A percentile compares a stretch with the other conserved stretches of the same genome.
Evolutionary conservation across 202 grass and related monocot species (phyloP).

Genomic region (Cymbopogon flexuosus): DNA sequence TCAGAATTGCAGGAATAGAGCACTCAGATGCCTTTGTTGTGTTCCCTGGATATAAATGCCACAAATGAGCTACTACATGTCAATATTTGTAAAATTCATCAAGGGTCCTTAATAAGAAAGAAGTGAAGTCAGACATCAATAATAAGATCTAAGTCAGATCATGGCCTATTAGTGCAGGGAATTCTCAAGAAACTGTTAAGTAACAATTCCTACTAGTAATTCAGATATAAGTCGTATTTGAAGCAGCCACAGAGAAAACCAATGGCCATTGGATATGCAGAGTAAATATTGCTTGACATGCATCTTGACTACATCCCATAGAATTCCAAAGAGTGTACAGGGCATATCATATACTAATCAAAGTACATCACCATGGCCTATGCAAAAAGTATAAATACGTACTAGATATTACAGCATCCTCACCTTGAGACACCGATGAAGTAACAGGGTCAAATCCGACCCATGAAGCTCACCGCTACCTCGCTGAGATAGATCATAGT

Average conservation of each 20-base stretch:
- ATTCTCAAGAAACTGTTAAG: background rate
- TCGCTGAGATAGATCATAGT: slow-evolving; percentile 11
- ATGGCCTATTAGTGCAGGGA: background rate
- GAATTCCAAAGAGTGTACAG: background rate
- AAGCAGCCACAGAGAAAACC: background rate
- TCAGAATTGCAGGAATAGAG: slow-evolving; percentile 16
- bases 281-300: background rate
- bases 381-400: background rate
- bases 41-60: slow-evolving; percentile 23
- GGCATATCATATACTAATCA: background rate
- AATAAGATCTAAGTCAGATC: background rate
- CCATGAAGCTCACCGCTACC: slow-evolving; percentile 10
- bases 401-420: background rate
- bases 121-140: slow-evolving; percentile 8
- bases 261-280: background rate
- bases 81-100: slow-evolving; percentile 11
- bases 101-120: slow-evolving; percentile 3
- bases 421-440: slow-evolving; percentile 46
- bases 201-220: background rate
- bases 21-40: slow-evolving; percentile 25
- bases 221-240: background rate
- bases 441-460: slow-evolving; percentile 2
- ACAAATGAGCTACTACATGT: slow-evolving; percentile 10
- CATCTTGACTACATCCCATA: background rate
- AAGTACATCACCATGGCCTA: background rate